Percentiles rank a stretch among this genome's conserved stretches.
Evolutionary conservation across 2,329 filamentous ascomycete genomes (phyloP).

Genomic region (Stachybotrys chartarum): DNA sequence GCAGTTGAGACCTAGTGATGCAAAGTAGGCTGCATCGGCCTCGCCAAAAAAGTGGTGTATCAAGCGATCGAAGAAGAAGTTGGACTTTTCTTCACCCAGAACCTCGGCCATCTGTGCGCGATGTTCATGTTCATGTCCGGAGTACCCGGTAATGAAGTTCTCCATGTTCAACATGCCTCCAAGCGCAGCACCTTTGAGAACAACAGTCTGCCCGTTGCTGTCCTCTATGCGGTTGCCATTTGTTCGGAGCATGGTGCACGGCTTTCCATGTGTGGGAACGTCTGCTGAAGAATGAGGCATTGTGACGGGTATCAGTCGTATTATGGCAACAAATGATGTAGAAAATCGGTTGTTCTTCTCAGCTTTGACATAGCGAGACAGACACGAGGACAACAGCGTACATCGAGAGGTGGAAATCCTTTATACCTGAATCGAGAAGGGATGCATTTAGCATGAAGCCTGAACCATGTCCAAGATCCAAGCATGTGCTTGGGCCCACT

Average conservation of each 20-base stretch:
- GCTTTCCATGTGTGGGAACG: not conserved
- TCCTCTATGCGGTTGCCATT: constrained; percentile 33
- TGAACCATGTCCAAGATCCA: not conserved
- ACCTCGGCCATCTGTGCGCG: constrained; percentile 44
- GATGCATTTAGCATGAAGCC: too few species aligned
- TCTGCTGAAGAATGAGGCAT: not conserved
- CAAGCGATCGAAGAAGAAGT: constrained; percentile 53
- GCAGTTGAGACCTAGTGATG: constrained; percentile 48
- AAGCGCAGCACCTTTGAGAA: constrained; percentile 30
- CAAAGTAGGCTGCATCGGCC: constrained; percentile 50
- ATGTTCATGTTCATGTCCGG: constrained; percentile 50
- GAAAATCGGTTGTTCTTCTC: not conserved
- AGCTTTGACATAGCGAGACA: not conserved
- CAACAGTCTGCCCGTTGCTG: constrained; percentile 31
- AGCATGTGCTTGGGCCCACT: not conserved
- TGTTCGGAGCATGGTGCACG: constrained; percentile 20
- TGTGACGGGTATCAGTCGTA: not conserved
- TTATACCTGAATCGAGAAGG: not conserved
- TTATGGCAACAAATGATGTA: not conserved
- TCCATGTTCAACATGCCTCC: constrained; percentile 39
- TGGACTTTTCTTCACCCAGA: constrained; percentile 47
- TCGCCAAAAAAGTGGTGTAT: constrained; percentile 53
- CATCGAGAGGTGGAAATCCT: not conserved
- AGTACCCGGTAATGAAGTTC: constrained; percentile 58
- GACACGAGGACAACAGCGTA: not conserved